Evolutionary conservation across 768 basidiomycete genomes (phyloP), one percentile per base, ranked within the genome.

Genomic region (Calocybe indica): DNA sequence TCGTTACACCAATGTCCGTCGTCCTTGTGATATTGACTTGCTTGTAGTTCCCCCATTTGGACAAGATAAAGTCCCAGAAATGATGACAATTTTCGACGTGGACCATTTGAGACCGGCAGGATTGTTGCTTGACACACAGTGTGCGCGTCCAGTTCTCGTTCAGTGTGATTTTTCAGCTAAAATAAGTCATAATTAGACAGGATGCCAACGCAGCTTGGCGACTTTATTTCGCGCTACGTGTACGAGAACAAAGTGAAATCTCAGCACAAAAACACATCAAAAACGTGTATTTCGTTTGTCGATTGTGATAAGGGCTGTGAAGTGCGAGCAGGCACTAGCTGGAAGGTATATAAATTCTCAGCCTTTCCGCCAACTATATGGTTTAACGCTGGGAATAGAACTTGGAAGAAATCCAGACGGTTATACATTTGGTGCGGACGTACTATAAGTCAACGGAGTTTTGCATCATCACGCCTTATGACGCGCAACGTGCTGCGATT

Each of bases 391-490:
- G 9, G 6, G 31, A 35, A 14, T 36, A 78, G 78, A 79, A 79
- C 47, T 15, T 15, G 2, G 58, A 57, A 35, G 78, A 80, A 54
- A 62, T 69, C 8, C 53, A 64, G 10, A 61, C 61, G 0, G 60
- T 78, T 22, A 64, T 72, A 5, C 54, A 74, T 40, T 62, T 79
- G 9, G 68, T 78, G 9, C 62, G 58, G 28, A 55, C 62, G 11
- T 75, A 75, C 52, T 76, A 74, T 49, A 50, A 59, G 22, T 22
- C 53, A 14, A 52, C 40, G 28, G 55, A 73, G 0, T 77, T 74
- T 43, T 71, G 71, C 40, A 53, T 80, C 45, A 76, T 80, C 39
- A 78, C 77, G 2, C 77, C 75, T 0, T 80, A 80, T 48, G 78
- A 79, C 50, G 72, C 72, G 1, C 79, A 80, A 57, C 57, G 78